phyloP scores from a whole-genome alignment of 2,329 filamentous ascomycete species.

The Epichloe uncinata region DNA sequence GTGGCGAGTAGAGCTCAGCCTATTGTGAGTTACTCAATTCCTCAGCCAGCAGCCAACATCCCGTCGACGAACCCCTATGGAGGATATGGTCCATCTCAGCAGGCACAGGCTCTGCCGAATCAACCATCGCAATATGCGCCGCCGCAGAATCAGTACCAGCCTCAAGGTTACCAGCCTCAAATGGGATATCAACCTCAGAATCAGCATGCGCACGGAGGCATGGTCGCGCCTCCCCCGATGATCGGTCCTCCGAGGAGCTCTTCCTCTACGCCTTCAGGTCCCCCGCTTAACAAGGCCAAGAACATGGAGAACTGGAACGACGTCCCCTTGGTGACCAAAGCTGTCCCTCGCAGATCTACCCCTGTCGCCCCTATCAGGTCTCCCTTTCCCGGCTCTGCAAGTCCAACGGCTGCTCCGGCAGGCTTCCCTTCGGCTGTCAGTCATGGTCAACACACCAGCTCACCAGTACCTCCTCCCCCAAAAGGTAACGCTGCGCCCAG shows the following conservation, averaged over 20 bases:
- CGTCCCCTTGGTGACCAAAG: conserved; percentile 71
- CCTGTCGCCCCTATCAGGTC: conserved; percentile 57
- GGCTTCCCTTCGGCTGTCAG: conserved; percentile 27
- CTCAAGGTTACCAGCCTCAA: conserved; percentile 8
- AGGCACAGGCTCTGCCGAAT: conserved; percentile 15
- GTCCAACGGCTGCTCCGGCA: conserved; percentile 26
- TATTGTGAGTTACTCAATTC: conserved; percentile 33
- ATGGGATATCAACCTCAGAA: conserved; percentile 38
- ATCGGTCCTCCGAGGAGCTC: conserved; percentile 36
- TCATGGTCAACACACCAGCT: conserved; percentile 51
- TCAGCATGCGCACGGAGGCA: conserved; percentile 25
- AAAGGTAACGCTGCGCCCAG: conserved; percentile 61
- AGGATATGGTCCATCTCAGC: conserved; percentile 8
- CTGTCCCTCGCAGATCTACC: conserved; percentile 59
- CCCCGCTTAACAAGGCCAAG: conserved; percentile 58
- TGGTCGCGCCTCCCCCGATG: conserved; percentile 13
- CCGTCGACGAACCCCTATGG: conserved; percentile 18
- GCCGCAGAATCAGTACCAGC: conserved; percentile 24
- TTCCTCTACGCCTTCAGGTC: conserved; percentile 47
- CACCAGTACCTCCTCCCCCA: conserved; percentile 63
- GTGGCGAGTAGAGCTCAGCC: conserved; percentile 13
- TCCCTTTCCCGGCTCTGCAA: conserved; percentile 58
- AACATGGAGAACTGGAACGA: conserved; percentile 87
- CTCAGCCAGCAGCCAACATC: conserved; percentile 22
- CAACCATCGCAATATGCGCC: conserved; percentile 24